These are phyloP conservation scores for Lumnitzera racemosa DNA, from an alignment of 345 rosid genomes.

Conservation along the genomic window DNA sequence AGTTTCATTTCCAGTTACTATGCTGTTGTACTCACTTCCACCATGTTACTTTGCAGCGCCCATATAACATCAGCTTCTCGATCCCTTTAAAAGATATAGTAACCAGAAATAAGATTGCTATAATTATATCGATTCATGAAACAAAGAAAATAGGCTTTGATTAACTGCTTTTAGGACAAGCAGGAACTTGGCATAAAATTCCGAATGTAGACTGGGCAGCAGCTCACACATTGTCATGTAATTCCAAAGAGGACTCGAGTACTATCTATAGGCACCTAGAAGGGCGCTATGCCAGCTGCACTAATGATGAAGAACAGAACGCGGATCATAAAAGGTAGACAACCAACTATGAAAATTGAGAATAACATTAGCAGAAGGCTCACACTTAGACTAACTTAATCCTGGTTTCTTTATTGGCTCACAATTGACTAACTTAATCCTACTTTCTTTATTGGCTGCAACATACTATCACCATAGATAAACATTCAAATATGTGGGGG, in stretches of 20 bases:
- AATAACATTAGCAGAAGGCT: neutral
- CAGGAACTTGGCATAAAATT: conserved; percentile 10
- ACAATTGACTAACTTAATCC: no score
- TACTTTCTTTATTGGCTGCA: conserved; percentile 6
- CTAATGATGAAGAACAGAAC: neutral
- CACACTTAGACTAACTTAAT: conserved; percentile 1
- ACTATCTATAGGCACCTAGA: conserved; percentile 5
- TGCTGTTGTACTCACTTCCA: conserved; percentile 9
- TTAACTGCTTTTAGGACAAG: neutral
- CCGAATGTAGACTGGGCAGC: conserved; percentile 8
- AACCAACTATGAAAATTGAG: no score
- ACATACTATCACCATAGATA: conserved; percentile 2
- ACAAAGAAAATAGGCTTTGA: neutral
- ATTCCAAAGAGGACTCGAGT: conserved; percentile 4
- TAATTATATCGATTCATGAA: neutral
- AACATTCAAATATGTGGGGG: no score
- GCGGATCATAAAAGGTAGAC: neutral
- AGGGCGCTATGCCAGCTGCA: conserved; percentile 9
- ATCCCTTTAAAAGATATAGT: conserved; percentile 4
- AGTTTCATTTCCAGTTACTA: conserved; percentile 13
- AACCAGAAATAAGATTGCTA: neutral
- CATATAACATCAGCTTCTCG: conserved; percentile 9
- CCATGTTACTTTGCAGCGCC: conserved; percentile 8
- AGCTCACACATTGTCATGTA: conserved; percentile 10
- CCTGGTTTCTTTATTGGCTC: neutral